Evolutionary conservation across 2,329 filamentous ascomycete genomes (phyloP).

Genomic region (Cryoendolithus antarcticus): DNA sequence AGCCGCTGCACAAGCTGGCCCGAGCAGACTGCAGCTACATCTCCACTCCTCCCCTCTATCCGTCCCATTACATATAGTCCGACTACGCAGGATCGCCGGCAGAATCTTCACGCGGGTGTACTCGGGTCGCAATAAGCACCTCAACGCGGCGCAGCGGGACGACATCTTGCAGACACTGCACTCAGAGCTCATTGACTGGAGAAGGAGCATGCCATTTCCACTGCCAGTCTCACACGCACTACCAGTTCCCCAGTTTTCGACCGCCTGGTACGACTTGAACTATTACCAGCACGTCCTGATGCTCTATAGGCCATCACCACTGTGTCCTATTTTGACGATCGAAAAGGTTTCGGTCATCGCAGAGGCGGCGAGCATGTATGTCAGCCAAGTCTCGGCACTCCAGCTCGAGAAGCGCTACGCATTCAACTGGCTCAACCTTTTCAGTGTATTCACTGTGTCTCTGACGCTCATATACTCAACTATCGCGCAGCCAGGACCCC

Average conservation of each 20-base stretch:
- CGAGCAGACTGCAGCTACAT: slow-evolving; percentile 10
- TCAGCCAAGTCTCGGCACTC: slow-evolving; percentile 30
- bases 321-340: slow-evolving; percentile 27
- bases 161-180: slow-evolving; percentile 25
- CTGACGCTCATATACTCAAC: slow-evolving; percentile 34
- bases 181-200: slow-evolving; percentile 33
- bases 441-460: slow-evolving; percentile 30
- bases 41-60: slow-evolving; percentile 7
- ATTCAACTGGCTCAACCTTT: slow-evolving; percentile 32
- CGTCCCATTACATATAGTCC: slow-evolving; percentile 32
- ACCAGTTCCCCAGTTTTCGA: slow-evolving; percentile 31
- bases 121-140: slow-evolving; percentile 16
- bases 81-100: slow-evolving; percentile 30
- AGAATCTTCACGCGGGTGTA: slow-evolving; percentile 30
- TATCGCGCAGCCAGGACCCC: slow-evolving; percentile 26
- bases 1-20: slow-evolving; percentile 13
- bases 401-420: slow-evolving; percentile 29
- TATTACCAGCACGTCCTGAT: slow-evolving; percentile 36
- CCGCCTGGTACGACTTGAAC: slow-evolving; percentile 37
- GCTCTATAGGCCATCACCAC: slow-evolving; percentile 34
- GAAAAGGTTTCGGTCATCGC: slow-evolving; percentile 26
- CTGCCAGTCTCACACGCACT: slow-evolving; percentile 5
- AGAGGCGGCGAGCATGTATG: slow-evolving; percentile 30
- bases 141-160: slow-evolving; percentile 1
- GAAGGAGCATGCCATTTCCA: slow-evolving; percentile 21